Evolutionary conservation across 2,329 filamentous ascomycete genomes (phyloP), one percentile per base, ranked within the genome.

Genomic region (Leptodontidium sp.): DNA sequence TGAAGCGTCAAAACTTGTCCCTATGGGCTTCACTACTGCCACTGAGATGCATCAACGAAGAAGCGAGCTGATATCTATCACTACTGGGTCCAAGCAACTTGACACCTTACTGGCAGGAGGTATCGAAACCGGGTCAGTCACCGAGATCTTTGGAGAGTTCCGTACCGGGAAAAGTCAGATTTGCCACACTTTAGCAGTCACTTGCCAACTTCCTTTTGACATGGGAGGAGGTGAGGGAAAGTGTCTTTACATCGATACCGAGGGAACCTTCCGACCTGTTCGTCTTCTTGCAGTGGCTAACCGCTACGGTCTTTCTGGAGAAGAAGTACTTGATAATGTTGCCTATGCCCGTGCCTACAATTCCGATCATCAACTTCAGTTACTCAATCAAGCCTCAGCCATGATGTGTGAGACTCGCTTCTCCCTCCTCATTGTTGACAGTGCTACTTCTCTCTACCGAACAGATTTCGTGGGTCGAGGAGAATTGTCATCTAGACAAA

Each of bases 321-420:
- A 99, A 81, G 97, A 99, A 80, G 96, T 99, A 0, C 87, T 99
- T 9, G 97, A 99, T 83, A 99, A 99, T 75, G 94, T 99, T 67
- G 97, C 97, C 2, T 99, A 99, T 80, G 97, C 97, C 61, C 91
- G 96, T 69, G 96, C 96, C 11, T 99, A 99, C 84, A 99, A 99
- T 80, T 98, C 95, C 0, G 96, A 99, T 74, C 96, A 99, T 81
- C 96, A 99, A 80, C 87, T 99, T 62, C 93, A 97, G 79, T 86
- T 99, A 8, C 89, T 99, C 71, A 96, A 96, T 76, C 95, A 98
- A 80, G 97, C 96, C 3, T 92, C 96, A 1, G 90, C 94, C 71
- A 99, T 99, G 96, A 99, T 99, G 97, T 98, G 94, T 68, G 97
- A 99, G 83, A 99, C 96, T 0, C 90, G 96, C 4, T 99, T 99